Conservation (phyloP, 148 eudicot species). For the Beta vulgaris region DNA sequence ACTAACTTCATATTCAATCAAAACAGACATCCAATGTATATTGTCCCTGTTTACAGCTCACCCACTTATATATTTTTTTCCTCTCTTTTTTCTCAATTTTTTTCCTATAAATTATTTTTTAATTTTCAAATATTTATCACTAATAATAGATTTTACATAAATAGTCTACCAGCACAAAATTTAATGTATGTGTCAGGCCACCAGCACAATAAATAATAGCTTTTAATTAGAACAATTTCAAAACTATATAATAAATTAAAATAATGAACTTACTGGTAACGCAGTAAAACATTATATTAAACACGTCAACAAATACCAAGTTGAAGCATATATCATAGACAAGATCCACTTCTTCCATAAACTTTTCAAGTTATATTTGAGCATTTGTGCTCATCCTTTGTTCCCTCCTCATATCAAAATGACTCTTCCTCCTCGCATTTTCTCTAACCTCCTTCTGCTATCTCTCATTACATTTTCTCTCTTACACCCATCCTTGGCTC, state of each 20-base stretch:
- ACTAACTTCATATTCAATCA: slow-evolving; percentile 15
- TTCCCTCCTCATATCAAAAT: slow-evolving; percentile 16
- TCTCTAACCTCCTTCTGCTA: slow-evolving; percentile 13
- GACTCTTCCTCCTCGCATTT: slow-evolving; percentile 32
- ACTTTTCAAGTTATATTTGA: slow-evolving; percentile 18
- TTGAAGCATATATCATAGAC: slow-evolving; percentile 20
- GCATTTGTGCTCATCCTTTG: slow-evolving; percentile 7
- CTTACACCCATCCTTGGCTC: slow-evolving; percentile 22
- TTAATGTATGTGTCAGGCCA: slow-evolving; percentile 31
- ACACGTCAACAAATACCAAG: background rate
- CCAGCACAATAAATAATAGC: slow-evolving; percentile 26
- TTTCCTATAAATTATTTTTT: background rate
- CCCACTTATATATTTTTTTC: background rate
- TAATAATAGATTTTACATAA: slow-evolving; percentile 8
- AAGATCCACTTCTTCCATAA: background rate
- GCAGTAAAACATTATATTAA: background rate
- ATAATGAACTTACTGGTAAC: background rate
- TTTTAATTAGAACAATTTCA: too few relatives aligned
- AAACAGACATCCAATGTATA: slow-evolving; percentile 9
- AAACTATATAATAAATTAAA: background rate
- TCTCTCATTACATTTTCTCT: slow-evolving; percentile 22
- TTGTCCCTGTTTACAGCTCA: slow-evolving; percentile 34
- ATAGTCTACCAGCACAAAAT: slow-evolving; percentile 22
- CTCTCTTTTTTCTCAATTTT: background rate
- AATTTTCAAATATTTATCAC: background rate